These are phyloP conservation scores for Xerocomus potaroensis DNA, from an alignment of 768 basidiomycete genomes.

Conservation along the genomic window DNA sequence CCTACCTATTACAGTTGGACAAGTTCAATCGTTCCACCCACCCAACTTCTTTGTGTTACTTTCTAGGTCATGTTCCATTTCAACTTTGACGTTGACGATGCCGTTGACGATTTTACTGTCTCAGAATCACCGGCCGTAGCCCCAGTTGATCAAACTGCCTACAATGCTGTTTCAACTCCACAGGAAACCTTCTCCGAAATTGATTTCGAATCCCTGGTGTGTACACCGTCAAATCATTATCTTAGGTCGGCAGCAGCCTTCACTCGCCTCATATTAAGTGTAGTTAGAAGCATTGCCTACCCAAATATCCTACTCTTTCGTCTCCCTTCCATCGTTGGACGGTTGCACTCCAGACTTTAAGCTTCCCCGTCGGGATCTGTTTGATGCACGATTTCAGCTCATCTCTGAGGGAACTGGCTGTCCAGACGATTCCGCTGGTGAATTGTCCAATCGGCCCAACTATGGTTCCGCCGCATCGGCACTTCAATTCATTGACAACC, in stretches of 20 bases:
- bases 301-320: constrained; percentile 75
- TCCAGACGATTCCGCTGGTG: constrained; percentile 22
- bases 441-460: constrained; percentile 7
- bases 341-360: constrained; percentile 22
- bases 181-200: constrained; percentile 26
- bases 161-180: background rate
- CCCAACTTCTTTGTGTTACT: no score
- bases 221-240: constrained; percentile 6
- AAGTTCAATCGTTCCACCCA: no score
- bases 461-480: constrained; percentile 28
- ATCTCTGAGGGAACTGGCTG: constrained; percentile 52
- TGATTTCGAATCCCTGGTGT: constrained; percentile 29
- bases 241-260: background rate
- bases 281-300: constrained; percentile 70
- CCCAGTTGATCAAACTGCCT: constrained; percentile 7
- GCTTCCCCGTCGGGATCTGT: constrained; percentile 80
- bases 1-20: no score
- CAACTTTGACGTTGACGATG: constrained; percentile 58
- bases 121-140: background rate
- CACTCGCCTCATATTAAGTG: constrained; percentile 18
- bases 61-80: constrained; percentile 40
- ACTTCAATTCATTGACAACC: constrained; percentile 68
- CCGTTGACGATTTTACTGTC: constrained; percentile 26
- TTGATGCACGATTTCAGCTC: constrained; percentile 94
- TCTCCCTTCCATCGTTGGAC: constrained; percentile 46